Evolutionary conservation across 306 rosid genomes (phyloP), one percentile per base, ranked within the genome.

Genomic region (Oemleria cerasiformis): DNA sequence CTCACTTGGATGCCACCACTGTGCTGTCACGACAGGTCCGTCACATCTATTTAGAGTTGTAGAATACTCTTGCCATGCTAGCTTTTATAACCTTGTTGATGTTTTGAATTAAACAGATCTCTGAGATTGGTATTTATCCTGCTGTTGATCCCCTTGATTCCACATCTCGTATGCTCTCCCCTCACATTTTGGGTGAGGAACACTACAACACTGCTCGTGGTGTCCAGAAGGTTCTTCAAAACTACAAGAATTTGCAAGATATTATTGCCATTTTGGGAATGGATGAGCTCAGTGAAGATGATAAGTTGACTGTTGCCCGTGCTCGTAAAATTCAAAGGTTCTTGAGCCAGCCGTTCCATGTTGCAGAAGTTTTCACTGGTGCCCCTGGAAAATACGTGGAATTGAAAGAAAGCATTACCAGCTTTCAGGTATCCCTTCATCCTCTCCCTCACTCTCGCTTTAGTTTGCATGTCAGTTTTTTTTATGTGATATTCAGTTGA

Each of bases 281-380:
- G 99, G 99, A 94, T 61, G 99, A 94, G 88, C 97, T 94, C 39
- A 94, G 99, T 86, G 99, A 94, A 82, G 97, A 94, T 48, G 99
- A 94, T 81, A 94, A 94, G 70, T 73, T 94, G 80, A 94, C 99
- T 17, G 99, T 94, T 47, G 97, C 97, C 7, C 99, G 99, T 76
- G 99, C 99, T 45, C 97, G 99, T 63, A 94, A 94, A 68, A 94
- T 94, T 74, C 63, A 41, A 68, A 67, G 83, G 72, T 94, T 94
- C 90, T 72, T 94, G 75, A 94, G 99, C 67, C 99, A 94, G 87
- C 99, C 99, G 57, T 94, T 94, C 99, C 99, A 94, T 68, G 99
- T 94, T n/a, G 99, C 99, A 21, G 99, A 94, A 80, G 99, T 94
- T 21, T 94, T 94, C 88, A 94, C 99, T 16, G 99, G 99, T 75